Conservation (phyloP, 345 rosid genomes). For the Corymbia maculata region DNA sequence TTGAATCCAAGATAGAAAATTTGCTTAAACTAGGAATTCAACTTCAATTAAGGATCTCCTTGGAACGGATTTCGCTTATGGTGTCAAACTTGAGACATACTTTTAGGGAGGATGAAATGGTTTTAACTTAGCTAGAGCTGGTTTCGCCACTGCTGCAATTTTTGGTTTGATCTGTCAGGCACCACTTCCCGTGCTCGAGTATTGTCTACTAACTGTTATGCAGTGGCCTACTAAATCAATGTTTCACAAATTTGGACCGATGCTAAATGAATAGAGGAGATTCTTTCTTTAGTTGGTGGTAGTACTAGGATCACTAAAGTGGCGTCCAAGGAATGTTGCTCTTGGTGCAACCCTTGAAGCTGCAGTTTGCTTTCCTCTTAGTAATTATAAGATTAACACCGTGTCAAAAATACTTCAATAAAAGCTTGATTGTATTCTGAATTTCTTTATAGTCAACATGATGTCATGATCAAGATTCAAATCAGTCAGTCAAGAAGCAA, state of each 20-base stretch:
- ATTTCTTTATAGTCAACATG: not conserved
- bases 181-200: not conserved
- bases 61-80: fast-evolving
- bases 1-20: not conserved
- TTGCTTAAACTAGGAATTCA: not conserved
- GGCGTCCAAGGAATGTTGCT: conserved; percentile 78
- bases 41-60: not conserved
- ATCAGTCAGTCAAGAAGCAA: not conserved
- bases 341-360: conserved; percentile 68
- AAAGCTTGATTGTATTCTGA: not conserved
- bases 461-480: not conserved
- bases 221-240: not conserved
- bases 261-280: not conserved
- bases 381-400: conserved; percentile 10
- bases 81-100: not conserved
- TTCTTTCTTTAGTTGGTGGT: not conserved
- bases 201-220: not conserved
- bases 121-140: conserved; percentile 69
- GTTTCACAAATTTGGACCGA: not conserved
- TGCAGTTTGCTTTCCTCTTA: conserved; percentile 62
- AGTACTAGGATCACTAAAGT: conserved; percentile 73
- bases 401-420: not conserved
- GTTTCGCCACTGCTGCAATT: conserved; percentile 78
- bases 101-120: conserved; percentile 48
- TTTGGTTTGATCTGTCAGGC: conserved; percentile 68